A percentile compares a stretch with the other conserved stretches of the same genome.
Conservation (phyloP, 129 eudicot genomes). For the Artemisia annua region DNA sequence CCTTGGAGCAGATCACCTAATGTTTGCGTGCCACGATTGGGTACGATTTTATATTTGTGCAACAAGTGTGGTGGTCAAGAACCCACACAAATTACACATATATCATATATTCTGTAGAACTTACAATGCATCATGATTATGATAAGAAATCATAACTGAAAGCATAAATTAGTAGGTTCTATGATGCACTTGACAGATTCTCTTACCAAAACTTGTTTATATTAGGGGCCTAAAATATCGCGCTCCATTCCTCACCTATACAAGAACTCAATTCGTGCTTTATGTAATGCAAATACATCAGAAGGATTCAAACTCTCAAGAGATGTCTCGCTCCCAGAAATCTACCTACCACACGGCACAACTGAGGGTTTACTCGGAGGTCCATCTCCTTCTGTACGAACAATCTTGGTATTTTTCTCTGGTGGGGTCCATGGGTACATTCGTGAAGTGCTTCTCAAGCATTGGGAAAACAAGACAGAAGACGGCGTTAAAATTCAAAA, state of each 20-base stretch:
- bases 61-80: not conserved
- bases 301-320: constrained; percentile 61
- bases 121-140: too few relatives aligned
- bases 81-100: not conserved
- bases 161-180: too few relatives aligned
- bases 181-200: too few relatives aligned
- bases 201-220: too few relatives aligned
- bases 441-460: constrained; percentile 60
- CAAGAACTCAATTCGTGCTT: constrained; percentile 64
- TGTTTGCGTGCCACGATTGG: constrained; percentile 89
- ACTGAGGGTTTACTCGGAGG: constrained; percentile 48
- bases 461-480: constrained; percentile 71
- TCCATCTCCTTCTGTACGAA: constrained; percentile 56
- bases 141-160: too few relatives aligned
- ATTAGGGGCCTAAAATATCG: constrained; percentile 71
- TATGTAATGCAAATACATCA: constrained; percentile 84
- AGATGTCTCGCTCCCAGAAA: constrained; percentile 81
- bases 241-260: constrained; percentile 44
- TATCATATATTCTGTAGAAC: not conserved
- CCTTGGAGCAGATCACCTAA: constrained; percentile 77
- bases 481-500: constrained; percentile 57
- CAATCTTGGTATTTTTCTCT: constrained; percentile 65
- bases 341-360: constrained; percentile 59
- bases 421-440: constrained; percentile 88
- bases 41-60: constrained; percentile 18